These are phyloP conservation scores for Nepenthes mirabilis DNA, from an alignment of 148 eudicot genomes.

Conservation along the genomic window DNA sequence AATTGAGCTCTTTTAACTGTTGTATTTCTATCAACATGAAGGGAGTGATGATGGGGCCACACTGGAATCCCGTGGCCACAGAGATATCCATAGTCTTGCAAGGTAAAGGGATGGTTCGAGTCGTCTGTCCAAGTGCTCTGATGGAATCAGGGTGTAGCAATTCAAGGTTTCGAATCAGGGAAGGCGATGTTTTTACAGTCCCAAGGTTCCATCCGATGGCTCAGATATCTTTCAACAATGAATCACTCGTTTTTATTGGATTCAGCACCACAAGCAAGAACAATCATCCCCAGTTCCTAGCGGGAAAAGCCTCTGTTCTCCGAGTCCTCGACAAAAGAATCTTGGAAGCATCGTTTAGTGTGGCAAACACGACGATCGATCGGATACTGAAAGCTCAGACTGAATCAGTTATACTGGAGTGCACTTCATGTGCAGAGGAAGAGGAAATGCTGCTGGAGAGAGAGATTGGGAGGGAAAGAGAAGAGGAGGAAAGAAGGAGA, in stretches of 20 bases:
- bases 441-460: conserved; percentile 37
- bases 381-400: conserved; percentile 27
- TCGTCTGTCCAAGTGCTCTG: conserved; percentile 41
- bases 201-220: conserved; percentile 75
- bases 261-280: conserved; percentile 41
- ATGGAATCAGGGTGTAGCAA: conserved; percentile 31
- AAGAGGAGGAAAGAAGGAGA: conserved; percentile 4
- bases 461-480: conserved; percentile 23
- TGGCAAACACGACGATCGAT: conserved; percentile 26
- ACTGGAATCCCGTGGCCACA: conserved; percentile 66
- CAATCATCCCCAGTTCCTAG: conserved; percentile 59
- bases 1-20: too few species aligned
- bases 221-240: conserved; percentile 70
- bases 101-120: conserved; percentile 65
- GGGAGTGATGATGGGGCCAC: conserved; percentile 97
- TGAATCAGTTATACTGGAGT: conserved; percentile 42
- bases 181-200: conserved; percentile 68
- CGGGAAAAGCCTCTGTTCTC: conserved; percentile 55
- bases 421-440: conserved; percentile 73
- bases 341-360: conserved; percentile 43
- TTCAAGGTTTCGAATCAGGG: conserved; percentile 43
- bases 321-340: conserved; percentile 28
- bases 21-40: conserved; percentile 1
- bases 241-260: conserved; percentile 58
- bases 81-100: conserved; percentile 54